phyloP scores from a whole-genome alignment of 805 yeast genomes.

The Lachancea quebecensis region DNA sequence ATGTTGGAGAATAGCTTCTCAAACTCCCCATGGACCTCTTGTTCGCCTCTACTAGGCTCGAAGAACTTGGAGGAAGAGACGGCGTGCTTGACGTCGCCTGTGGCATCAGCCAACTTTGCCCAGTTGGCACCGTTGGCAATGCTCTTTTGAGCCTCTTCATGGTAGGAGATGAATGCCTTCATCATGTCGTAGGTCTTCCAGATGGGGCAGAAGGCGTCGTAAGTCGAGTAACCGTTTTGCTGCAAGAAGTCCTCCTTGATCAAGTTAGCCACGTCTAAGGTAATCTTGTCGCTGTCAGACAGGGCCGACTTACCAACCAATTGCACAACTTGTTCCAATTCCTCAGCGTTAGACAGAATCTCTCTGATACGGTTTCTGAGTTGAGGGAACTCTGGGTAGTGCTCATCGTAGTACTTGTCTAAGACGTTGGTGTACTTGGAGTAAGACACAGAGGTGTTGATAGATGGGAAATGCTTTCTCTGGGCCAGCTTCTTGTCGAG shows the following conservation, averaged over 20 bases:
- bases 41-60: slow-evolving; percentile 90
- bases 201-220: slow-evolving; percentile 98
- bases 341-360: slow-evolving; percentile 94
- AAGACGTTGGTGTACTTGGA: slow-evolving; percentile 91
- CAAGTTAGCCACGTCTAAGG: slow-evolving; percentile 84
- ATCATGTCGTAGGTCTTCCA: slow-evolving; percentile 99
- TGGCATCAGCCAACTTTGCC: slow-evolving; percentile 85
- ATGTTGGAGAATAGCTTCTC: slow-evolving; percentile 66
- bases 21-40: slow-evolving; percentile 68
- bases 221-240: slow-evolving; percentile 97
- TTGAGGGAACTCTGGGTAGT: slow-evolving; percentile 85
- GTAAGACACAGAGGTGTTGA: slow-evolving; percentile 92
- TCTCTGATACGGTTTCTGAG: slow-evolving; percentile 91
- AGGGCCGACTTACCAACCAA: slow-evolving; percentile 97
- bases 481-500: slow-evolving; percentile 97
- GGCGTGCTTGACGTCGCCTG: slow-evolving; percentile 84
- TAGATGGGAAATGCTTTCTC: slow-evolving; percentile 99
- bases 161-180: slow-evolving; percentile 86
- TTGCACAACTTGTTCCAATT: slow-evolving; percentile 97
- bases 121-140: slow-evolving; percentile 89
- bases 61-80: slow-evolving; percentile 93
- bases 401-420: slow-evolving; percentile 73
- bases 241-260: slow-evolving; percentile 98
- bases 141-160: slow-evolving; percentile 97
- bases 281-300: slow-evolving; percentile 93